A percentile compares a stretch with the other conserved stretches of the same genome.
These are phyloP conservation scores for Leishmania aethiopica DNA, from an alignment of 208 protist species.

Conservation along the genomic window DNA sequence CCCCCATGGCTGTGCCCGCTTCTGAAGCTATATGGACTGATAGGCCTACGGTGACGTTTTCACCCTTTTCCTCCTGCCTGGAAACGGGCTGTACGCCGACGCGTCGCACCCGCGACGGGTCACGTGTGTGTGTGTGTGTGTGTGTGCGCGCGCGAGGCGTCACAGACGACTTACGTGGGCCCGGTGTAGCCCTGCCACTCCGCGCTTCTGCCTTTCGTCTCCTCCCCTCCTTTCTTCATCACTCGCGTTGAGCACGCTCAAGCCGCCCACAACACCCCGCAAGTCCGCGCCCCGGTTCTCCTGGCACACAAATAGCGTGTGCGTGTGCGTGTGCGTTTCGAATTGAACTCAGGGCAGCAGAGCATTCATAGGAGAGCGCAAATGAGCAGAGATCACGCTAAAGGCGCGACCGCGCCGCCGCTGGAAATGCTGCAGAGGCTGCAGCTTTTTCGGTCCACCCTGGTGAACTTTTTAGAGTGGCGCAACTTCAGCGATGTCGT, in stretches of 20 bases:
- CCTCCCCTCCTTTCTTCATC: not conserved
- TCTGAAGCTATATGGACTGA: not conserved
- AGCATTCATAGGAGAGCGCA: not conserved
- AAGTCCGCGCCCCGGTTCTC: not conserved
- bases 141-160: not conserved
- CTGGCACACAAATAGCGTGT: no score
- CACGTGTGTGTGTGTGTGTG: not conserved
- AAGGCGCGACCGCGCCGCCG: conserved; percentile 43
- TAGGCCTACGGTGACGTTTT: not conserved
- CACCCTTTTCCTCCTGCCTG: not conserved
- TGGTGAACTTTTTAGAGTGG: conserved; percentile 87
- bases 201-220: not conserved
- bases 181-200: not conserved
- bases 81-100: not conserved
- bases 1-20: not conserved
- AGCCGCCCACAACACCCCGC: not conserved
- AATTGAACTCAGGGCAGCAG: not conserved
- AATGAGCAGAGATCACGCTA: conserved; percentile 20
- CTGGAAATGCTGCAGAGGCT: conserved; percentile 76
- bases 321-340: not conserved
- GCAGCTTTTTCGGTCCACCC: conserved; percentile 86
- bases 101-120: not conserved
- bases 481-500: conserved; percentile 87
- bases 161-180: not conserved
- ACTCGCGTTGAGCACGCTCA: not conserved